phyloP scores from a whole-genome alignment of 257 asterid species.

The Solanum raphanifolium region DNA sequence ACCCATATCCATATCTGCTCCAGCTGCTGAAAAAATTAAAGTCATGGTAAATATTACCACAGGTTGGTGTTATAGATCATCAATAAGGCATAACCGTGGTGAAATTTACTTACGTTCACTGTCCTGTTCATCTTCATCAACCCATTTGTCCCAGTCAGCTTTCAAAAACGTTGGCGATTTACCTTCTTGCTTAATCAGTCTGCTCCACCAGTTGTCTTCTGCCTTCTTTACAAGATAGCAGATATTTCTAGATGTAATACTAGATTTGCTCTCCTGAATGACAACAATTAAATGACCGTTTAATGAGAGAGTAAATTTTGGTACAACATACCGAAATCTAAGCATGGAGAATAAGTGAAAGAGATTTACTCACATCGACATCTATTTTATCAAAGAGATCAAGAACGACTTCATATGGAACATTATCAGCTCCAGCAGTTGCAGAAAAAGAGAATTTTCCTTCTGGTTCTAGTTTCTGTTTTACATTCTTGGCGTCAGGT shows the following conservation, averaged over 20 bases:
- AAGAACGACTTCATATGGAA: conserved; percentile 40
- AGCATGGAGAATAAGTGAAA: too few species aligned
- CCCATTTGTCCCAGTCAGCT: conserved; percentile 91
- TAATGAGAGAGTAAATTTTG: neutral
- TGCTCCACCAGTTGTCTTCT: conserved; percentile 75
- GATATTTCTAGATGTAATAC: conserved; percentile 34
- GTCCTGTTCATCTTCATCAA: conserved; percentile 67
- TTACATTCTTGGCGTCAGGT: conserved; percentile 61
- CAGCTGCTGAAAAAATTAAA: conserved; percentile 18
- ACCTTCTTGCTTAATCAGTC: conserved; percentile 51
- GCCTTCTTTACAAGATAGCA: conserved; percentile 57
- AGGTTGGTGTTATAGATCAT: neutral
- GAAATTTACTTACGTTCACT: conserved; percentile 20
- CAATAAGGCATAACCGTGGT: neutral
- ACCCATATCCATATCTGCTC: conserved; percentile 30
- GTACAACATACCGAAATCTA: neutral
- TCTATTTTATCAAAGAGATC: conserved; percentile 56
- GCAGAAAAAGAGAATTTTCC: conserved; percentile 59
- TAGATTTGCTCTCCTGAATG: conserved; percentile 58
- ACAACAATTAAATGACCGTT: neutral
- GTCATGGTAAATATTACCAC: neutral
- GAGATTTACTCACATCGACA: conserved; percentile 36
- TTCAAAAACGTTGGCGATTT: conserved; percentile 52
- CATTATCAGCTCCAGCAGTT: conserved; percentile 33
- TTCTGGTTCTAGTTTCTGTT: conserved; percentile 52